A percentile compares a stretch with the other conserved stretches of the same genome.
Evolutionary conservation across 768 basidiomycete genomes (phyloP).

Genomic region (Rhodotorula babjevae): DNA sequence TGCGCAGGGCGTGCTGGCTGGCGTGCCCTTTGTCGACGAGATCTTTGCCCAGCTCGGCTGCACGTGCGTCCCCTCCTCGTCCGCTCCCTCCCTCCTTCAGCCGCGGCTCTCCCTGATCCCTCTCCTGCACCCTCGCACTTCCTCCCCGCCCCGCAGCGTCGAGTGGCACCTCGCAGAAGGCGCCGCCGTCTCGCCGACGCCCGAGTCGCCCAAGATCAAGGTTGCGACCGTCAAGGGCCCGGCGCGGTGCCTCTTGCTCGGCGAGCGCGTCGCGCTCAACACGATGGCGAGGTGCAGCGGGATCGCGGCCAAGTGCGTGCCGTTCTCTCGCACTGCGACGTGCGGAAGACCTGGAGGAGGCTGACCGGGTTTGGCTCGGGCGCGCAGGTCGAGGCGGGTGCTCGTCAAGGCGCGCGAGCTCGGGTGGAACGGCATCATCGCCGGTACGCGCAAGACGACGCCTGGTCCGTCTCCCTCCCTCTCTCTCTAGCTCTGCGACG

Average conservation of each 20-base stretch:
- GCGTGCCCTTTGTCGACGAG: conserved; percentile 91
- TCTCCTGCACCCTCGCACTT: no score
- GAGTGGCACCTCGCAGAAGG: conserved; percentile 92
- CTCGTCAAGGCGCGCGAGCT: conserved; percentile 69
- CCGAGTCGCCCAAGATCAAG: conserved; percentile 54
- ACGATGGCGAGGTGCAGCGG: conserved; percentile 91
- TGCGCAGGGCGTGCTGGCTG: conserved; percentile 67
- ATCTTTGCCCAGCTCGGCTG: conserved; percentile 84
- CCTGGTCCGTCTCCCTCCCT: conserved; percentile 52
- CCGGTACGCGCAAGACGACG: conserved; percentile 95
- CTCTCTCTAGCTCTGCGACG: conserved; percentile 40
- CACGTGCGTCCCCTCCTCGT: conserved; percentile 58
- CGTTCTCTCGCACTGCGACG: background rate
- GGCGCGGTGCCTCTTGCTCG: conserved; percentile 78
- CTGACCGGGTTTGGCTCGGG: background rate
- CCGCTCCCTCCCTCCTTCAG: background rate
- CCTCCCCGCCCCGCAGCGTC: conserved; percentile 55
- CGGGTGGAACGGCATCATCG: conserved; percentile 81
- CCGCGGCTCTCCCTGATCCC: background rate
- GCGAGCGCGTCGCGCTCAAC: conserved; percentile 89
- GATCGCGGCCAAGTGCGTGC: conserved; percentile 81
- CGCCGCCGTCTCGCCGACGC: conserved; percentile 69
- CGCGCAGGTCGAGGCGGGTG: conserved; percentile 68
- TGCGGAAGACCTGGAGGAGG: no score
- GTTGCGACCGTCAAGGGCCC: conserved; percentile 88